Evolutionary conservation across 768 basidiomycete genomes (phyloP).

Genomic region (Panaeolus papilionaceus): DNA sequence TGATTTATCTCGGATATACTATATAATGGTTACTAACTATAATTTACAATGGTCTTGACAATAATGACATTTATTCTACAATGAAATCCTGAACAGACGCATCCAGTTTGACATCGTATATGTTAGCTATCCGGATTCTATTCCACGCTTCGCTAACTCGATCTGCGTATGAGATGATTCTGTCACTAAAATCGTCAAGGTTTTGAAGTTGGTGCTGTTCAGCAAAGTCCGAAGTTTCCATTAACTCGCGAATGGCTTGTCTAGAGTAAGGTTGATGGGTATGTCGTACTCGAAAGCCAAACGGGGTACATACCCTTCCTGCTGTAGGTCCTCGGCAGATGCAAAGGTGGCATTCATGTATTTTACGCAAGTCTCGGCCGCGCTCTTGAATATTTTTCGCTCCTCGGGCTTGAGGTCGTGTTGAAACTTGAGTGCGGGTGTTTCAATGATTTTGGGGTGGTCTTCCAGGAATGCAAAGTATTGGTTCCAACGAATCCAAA

Average conservation of each 20-base stretch:
- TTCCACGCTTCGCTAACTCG: conserved; percentile 3
- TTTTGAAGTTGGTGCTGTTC: neutral
- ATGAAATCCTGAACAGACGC: neutral
- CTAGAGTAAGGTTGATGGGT: conserved; percentile 22
- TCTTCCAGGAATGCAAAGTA: conserved; percentile 43
- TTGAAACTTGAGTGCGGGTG: conserved; percentile 26
- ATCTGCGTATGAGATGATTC: conserved; percentile 1
- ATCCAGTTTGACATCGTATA: neutral
- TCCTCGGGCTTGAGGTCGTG: conserved; percentile 27
- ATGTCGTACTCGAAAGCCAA: neutral
- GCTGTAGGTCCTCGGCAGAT: conserved; percentile 28
- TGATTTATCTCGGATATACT: conserved; percentile 5
- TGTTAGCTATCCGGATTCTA: neutral
- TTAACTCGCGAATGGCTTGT: conserved; percentile 26
- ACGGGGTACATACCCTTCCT: conserved; percentile 22
- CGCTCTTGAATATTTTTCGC: conserved; percentile 22
- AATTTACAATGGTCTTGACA: neutral
- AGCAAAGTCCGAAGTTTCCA: conserved; percentile 17
- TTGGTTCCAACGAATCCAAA: conserved; percentile 46
- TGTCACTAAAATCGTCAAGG: neutral
- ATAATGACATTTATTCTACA: neutral
- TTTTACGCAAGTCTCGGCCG: conserved; percentile 12
- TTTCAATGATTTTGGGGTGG: neutral
- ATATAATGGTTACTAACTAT: neutral
- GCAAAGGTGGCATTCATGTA: conserved; percentile 27